phyloP scores from a whole-genome alignment of 129 eudicot species.

The Ambrosia artemisiifolia region DNA sequence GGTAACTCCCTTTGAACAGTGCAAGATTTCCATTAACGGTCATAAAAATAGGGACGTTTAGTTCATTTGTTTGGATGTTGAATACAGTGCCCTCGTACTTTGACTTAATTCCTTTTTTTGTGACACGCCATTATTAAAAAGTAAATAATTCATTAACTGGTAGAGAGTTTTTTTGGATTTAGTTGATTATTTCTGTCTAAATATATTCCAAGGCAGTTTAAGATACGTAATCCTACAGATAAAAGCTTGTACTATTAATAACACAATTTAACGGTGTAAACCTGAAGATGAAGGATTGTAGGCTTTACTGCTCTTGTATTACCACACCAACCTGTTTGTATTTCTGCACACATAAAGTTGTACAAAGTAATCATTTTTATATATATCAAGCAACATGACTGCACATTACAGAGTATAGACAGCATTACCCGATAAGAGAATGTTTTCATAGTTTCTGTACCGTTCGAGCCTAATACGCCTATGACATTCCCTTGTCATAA shows the following conservation, averaged over 20 bases:
- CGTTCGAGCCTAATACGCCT: conserved; percentile 23
- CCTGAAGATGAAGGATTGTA: conserved; percentile 94
- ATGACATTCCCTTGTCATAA: conserved; percentile 48
- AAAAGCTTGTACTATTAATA: neutral
- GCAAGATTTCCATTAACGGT: no score
- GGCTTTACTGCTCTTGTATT: conserved; percentile 85
- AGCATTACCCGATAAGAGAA: conserved; percentile 21
- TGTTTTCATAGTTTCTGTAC: conserved; percentile 20
- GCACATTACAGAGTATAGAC: conserved; percentile 40
- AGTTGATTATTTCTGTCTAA: no score
- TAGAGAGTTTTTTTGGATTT: no score
- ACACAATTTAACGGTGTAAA: conserved; percentile 9
- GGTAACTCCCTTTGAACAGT: no score
- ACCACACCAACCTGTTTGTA: conserved; percentile 60
- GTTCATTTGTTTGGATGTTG: no score
- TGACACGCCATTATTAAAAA: no score
- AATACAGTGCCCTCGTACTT: no score
- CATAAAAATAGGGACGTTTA: no score
- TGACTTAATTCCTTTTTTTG: no score
- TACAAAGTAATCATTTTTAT: neutral
- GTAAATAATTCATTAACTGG: no score
- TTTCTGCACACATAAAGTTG: conserved; percentile 36
- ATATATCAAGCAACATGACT: neutral
- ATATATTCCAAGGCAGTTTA: no score
- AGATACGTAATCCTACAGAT: no score